Evolutionary conservation across 176 grass and related monocot species (phyloP).

Genomic region (Avena sativa): DNA sequence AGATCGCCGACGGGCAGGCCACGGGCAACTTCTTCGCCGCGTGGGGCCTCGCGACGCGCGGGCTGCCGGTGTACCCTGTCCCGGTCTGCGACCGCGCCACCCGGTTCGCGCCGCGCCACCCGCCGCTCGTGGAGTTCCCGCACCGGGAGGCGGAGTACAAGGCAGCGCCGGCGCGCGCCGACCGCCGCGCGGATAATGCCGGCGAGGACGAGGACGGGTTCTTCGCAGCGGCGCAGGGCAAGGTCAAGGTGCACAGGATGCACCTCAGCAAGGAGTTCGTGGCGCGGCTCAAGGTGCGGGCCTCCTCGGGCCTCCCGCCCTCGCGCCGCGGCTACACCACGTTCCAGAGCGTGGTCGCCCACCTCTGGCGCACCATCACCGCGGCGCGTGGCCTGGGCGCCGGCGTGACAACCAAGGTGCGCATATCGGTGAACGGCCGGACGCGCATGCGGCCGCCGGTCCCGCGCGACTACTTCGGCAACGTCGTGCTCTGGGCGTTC

Average conservation of each 20-base stretch:
- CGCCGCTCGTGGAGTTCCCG: conserved; percentile 48
- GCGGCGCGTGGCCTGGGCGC: conserved; percentile 19
- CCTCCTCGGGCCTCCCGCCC: conserved; percentile 31
- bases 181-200: background rate
- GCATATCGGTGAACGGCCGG: conserved; percentile 55
- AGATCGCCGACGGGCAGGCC: conserved; percentile 65
- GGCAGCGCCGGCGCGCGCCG: background rate
- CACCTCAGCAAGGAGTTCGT: conserved; percentile 69
- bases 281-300: conserved; percentile 48
- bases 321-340: conserved; percentile 49
- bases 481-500: conserved; percentile 56
- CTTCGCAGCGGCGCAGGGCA: conserved; percentile 33
- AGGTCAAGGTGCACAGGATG: conserved; percentile 65
- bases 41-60: conserved; percentile 59
- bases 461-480: conserved; percentile 51
- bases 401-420: conserved; percentile 17
- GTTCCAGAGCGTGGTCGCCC: conserved; percentile 57
- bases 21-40: conserved; percentile 60
- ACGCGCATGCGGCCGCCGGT: conserved; percentile 30
- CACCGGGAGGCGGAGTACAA: conserved; percentile 55
- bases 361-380: conserved; percentile 65
- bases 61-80: conserved; percentile 11
- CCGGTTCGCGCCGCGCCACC: conserved; percentile 42
- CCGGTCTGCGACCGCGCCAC: conserved; percentile 49
- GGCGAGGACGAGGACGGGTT: background rate